Evolutionary conservation across 2,329 filamentous ascomycete genomes (phyloP).

Genomic region (Pyrenophora teres): DNA sequence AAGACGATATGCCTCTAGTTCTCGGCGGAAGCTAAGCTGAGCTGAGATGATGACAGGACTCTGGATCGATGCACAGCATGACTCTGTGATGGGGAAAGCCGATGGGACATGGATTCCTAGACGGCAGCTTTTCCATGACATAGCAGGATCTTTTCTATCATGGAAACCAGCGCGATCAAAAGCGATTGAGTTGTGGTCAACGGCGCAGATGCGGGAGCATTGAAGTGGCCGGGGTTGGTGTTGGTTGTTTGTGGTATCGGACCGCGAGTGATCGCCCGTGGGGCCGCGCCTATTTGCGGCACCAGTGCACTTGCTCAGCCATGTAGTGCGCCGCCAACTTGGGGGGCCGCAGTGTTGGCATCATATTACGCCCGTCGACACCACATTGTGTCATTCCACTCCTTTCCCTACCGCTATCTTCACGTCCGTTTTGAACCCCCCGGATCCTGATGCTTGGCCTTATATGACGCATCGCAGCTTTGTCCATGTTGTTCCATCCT

Average conservation of each 20-base stretch:
- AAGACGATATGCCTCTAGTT: slow-evolving; percentile 6
- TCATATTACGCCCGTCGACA: neutral
- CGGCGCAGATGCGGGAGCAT: neutral
- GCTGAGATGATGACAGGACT: slow-evolving; percentile 7
- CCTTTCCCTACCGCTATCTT: neutral
- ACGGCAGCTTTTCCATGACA: neutral
- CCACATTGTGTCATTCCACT: slow-evolving; percentile 3
- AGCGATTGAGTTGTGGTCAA: neutral
- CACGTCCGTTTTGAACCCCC: neutral
- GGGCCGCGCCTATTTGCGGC: slow-evolving; percentile 11
- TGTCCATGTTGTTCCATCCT: neutral
- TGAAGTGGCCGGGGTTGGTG: slow-evolving; percentile 1
- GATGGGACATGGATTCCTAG: neutral
- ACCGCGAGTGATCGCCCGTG: neutral
- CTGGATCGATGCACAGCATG: neutral
- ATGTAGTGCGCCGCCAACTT: slow-evolving; percentile 4
- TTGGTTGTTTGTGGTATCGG: neutral
- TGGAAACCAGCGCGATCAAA: neutral
- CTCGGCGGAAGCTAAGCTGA: slow-evolving; percentile 14
- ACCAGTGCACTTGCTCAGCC: slow-evolving; percentile 3
- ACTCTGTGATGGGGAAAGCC: neutral
- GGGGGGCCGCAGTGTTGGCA: slow-evolving; percentile 4
- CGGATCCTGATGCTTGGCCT: too few relatives aligned
- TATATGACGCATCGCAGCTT: neutral
- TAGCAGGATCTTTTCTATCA: neutral